Percentiles rank a stretch among this genome's conserved stretches.
phyloP scores from a whole-genome alignment of 805 yeast species.

The Myxozyma kluyveri region DNA sequence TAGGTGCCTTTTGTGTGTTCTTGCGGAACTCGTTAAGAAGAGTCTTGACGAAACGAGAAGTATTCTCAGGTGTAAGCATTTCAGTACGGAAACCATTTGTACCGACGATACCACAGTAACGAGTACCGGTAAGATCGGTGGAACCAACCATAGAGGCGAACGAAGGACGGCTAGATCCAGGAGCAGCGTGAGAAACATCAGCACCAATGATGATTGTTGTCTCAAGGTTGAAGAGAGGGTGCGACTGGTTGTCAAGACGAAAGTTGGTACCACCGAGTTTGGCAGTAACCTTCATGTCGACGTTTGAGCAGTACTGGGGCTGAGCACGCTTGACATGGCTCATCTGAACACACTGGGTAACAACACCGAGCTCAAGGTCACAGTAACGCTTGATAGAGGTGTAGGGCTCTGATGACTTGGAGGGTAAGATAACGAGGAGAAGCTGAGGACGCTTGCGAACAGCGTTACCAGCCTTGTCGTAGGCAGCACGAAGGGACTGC shows the following conservation, averaged over 20 bases:
- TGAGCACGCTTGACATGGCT: slow-evolving; percentile 35
- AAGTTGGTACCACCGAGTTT: slow-evolving; percentile 39
- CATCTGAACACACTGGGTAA: slow-evolving; percentile 36
- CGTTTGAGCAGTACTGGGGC: slow-evolving; percentile 38
- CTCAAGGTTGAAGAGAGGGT: slow-evolving; percentile 27
- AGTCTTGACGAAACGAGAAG: slow-evolving; percentile 5
- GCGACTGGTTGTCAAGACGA: slow-evolving; percentile 26
- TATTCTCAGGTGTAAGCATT: slow-evolving; percentile 10
- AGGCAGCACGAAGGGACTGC: slow-evolving; percentile 3
- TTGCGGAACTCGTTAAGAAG: slow-evolving; percentile 16
- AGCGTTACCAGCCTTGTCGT: slow-evolving; percentile 24
- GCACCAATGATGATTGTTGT: slow-evolving; percentile 35
- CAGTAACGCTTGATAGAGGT: slow-evolving; percentile 35
- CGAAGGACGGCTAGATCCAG: slow-evolving; percentile 25
- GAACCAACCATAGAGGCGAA: slow-evolving; percentile 22
- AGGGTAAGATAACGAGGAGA: slow-evolving; percentile 33
- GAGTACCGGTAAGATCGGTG: slow-evolving; percentile 14
- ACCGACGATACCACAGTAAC: slow-evolving; percentile 18
- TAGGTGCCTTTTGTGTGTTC: slow-evolving; percentile 33
- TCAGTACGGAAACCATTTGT: slow-evolving; percentile 17
- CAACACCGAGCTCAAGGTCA: slow-evolving; percentile 36
- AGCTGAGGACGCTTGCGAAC: slow-evolving; percentile 30
- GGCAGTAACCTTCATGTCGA: slow-evolving; percentile 38
- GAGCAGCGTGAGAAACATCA: slow-evolving; percentile 38
- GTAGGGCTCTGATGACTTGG: slow-evolving; percentile 33